These are phyloP conservation scores for Trametes sanguinea DNA, from an alignment of 768 basidiomycete species.

Conservation along the genomic window DNA sequence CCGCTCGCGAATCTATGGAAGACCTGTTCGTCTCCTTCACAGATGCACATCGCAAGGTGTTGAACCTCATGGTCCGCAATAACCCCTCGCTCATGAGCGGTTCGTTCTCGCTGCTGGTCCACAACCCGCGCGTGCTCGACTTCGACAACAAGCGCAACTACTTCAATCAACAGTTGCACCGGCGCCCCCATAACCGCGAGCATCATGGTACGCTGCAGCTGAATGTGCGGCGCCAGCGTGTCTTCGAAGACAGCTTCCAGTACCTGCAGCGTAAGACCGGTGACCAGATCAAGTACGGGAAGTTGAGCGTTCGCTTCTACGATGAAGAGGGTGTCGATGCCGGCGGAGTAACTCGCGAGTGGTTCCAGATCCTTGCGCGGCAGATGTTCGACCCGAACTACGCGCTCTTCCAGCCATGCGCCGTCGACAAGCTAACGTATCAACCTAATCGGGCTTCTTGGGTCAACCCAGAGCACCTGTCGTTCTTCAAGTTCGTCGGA, in stretches of 20 bases:
- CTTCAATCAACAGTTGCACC: slow-evolving; percentile 89
- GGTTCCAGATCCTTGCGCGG: slow-evolving; percentile 96
- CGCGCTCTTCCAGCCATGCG: slow-evolving; percentile 97
- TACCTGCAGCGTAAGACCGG: slow-evolving; percentile 86
- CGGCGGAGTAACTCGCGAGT: slow-evolving; percentile 96
- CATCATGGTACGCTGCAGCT: slow-evolving; percentile 83
- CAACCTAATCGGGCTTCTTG: slow-evolving; percentile 93
- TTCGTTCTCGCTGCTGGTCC: slow-evolving; percentile 93
- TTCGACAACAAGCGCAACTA: slow-evolving; percentile 99
- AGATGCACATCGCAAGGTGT: slow-evolving; percentile 87
- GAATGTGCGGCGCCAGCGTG: slow-evolving; percentile 85
- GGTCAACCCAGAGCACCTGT: slow-evolving; percentile 94
- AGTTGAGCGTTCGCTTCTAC: slow-evolving; percentile 93
- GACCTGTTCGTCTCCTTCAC: slow-evolving; percentile 94
- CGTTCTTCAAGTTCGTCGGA: slow-evolving; percentile 99
- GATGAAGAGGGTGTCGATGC: slow-evolving; percentile 99
- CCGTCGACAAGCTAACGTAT: slow-evolving; percentile 91
- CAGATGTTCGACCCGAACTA: slow-evolving; percentile 99
- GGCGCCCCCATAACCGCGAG: slow-evolving; percentile 75
- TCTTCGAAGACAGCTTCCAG: slow-evolving; percentile 98
- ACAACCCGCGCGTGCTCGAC: slow-evolving; percentile 95
- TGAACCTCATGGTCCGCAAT: slow-evolving; percentile 97
- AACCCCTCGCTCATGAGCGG: slow-evolving; percentile 98
- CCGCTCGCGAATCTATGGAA: slow-evolving; percentile 77
- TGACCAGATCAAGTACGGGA: slow-evolving; percentile 97